Base-by-base conservation (phyloP, 2,329 filamentous ascomycete species). In the Ustilaginoidea virens region DNA sequence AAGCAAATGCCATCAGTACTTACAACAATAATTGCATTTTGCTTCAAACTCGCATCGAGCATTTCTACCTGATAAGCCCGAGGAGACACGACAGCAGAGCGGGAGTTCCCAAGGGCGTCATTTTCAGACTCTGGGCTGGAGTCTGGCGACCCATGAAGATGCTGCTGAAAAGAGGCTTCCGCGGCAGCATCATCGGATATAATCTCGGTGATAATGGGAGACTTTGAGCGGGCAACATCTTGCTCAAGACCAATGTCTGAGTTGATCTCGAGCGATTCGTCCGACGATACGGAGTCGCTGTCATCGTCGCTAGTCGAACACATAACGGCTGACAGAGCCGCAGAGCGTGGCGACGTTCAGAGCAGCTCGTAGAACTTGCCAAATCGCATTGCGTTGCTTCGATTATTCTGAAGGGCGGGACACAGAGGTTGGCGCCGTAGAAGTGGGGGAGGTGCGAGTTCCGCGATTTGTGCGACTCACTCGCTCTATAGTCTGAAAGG, bases 1-100 rank as follows among this genome's bases (percentile, higher is more conserved):
- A 7, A 20, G 19, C 19, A 20, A 20, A 7, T 20, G 7, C 7
- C 19, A 20, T 20, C 19, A 7, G 24, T 14, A 51, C 61, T 36
- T 55, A 81, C 77, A 16, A 70, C 70, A 30, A 83, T 70, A 39
- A 86, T 81, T 18, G 77, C 68, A 45, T 85, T 86, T 26, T 63
- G 56, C 35, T 65, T 62, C 41, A 80, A 56, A 42, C 77, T 82
- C 42, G 69, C 64, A 33, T 76, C 63, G 30, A 80, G 60, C 80
- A 87, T 85, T 52, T 86, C 80, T 13, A 68, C 45, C 49, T 87
- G 80, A 41, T 86, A 87, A 1, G 65, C 68, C 26, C 78, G 56
- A 12, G 65, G 48, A 32, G 52, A 48, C 39, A 68, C 56, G 23
- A 47, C 38, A 13, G 33, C 34, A 6, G 39, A 30, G 11, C 33